Conservation (phyloP, 768 basidiomycete species). For the Hygrocybe punicea region DNA sequence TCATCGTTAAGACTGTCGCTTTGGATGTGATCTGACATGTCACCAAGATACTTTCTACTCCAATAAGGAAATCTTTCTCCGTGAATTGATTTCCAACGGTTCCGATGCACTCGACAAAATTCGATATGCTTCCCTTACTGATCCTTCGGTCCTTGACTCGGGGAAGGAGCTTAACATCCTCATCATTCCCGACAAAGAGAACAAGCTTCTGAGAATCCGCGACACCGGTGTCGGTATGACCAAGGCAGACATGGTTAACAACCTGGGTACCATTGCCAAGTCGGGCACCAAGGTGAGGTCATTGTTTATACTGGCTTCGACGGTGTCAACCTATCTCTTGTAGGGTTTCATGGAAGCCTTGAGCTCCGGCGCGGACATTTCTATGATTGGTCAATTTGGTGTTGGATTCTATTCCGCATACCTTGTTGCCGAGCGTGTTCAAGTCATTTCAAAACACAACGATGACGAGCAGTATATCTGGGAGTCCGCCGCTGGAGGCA, state of each 20-base stretch:
- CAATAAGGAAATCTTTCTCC: constrained; percentile 99
- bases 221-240: constrained; percentile 99
- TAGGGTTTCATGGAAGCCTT: constrained; percentile 99
- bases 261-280: constrained; percentile 94
- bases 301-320: constrained; percentile 10
- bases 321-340: constrained; percentile 7
- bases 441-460: constrained; percentile 99
- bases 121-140: constrained; percentile 93
- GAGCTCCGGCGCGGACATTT: constrained; percentile 81
- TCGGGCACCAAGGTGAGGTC: constrained; percentile 79
- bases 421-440: constrained; percentile 97
- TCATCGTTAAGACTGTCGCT: constrained; percentile 3
- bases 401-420: constrained; percentile 99
- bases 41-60: constrained; percentile 95
- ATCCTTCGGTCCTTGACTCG: constrained; percentile 82
- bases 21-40: constrained; percentile 10
- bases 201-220: constrained; percentile 84
- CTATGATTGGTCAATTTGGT: constrained; percentile 99
- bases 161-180: constrained; percentile 94
- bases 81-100: constrained; percentile 94
- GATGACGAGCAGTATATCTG: constrained; percentile 99
- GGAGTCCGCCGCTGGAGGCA: constrained; percentile 99
- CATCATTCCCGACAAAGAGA: constrained; percentile 93
- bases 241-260: constrained; percentile 99
- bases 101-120: constrained; percentile 99